Percentiles rank a stretch among this genome's conserved stretches.
These are phyloP conservation scores for Trametes cubensis DNA, from an alignment of 768 basidiomycete species.

Conservation along the genomic window DNA sequence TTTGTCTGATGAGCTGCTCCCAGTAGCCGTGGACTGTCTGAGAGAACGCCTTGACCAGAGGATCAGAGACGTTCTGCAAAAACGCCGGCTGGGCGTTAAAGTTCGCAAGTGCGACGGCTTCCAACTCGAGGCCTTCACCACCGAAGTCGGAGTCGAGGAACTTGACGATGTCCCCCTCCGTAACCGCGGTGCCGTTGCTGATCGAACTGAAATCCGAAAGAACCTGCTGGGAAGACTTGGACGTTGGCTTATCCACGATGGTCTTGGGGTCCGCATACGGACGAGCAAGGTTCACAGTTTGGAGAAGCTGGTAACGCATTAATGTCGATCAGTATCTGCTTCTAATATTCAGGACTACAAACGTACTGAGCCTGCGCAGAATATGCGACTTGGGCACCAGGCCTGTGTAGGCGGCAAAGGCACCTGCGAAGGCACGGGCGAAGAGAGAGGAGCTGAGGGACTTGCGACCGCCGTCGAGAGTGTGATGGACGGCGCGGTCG, in stretches of 20 bases:
- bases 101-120: constrained; percentile 58
- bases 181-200: constrained; percentile 42
- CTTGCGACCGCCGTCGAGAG: constrained; percentile 66
- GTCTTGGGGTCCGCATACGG: constrained; percentile 84
- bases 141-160: constrained; percentile 78
- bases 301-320: constrained; percentile 58
- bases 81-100: constrained; percentile 70
- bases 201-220: constrained; percentile 67
- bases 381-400: constrained; percentile 80
- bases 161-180: constrained; percentile 62
- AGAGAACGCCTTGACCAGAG: constrained; percentile 70
- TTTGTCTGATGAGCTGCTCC: constrained; percentile 74
- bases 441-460: constrained; percentile 55
- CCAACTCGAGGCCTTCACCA: constrained; percentile 86
- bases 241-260: constrained; percentile 88
- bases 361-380: constrained; percentile 77
- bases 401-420: constrained; percentile 66
- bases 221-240: constrained; percentile 62
- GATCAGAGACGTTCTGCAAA: constrained; percentile 68
- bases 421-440: constrained; percentile 65
- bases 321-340: not conserved
- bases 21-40: constrained; percentile 86
- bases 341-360: not conserved
- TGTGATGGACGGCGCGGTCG: constrained; percentile 39
- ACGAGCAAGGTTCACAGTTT: constrained; percentile 81